A percentile compares a stretch with the other conserved stretches of the same genome.
Conservation (phyloP, 2,329 filamentous ascomycete genomes). For the Scytalidium sp. region DNA sequence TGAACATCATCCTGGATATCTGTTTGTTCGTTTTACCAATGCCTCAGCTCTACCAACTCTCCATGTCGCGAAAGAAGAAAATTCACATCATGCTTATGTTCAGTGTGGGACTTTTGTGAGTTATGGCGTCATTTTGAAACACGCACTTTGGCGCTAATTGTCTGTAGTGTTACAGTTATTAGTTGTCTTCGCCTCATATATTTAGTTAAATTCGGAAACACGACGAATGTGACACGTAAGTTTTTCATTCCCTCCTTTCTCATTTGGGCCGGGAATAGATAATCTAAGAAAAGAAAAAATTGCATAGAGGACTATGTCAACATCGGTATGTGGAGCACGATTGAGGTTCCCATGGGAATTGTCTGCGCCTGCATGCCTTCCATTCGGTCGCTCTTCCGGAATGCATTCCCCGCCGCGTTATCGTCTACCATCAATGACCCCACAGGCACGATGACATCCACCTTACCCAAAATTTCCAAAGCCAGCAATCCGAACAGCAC, state of each 20-base stretch:
- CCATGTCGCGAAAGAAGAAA: slow-evolving; percentile 44
- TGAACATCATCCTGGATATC: slow-evolving; percentile 50
- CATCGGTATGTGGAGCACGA: slow-evolving; percentile 16
- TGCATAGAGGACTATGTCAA: slow-evolving; percentile 13
- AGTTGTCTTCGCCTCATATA: slow-evolving; percentile 14
- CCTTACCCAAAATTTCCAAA: not conserved
- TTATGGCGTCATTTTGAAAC: not conserved
- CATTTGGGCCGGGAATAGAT: not conserved
- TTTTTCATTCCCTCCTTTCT: not conserved
- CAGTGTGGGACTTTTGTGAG: slow-evolving; percentile 39
- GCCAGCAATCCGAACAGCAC: not conserved
- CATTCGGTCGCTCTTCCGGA: slow-evolving; percentile 7
- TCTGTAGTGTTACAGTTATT: slow-evolving; percentile 13
- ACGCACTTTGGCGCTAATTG: not conserved
- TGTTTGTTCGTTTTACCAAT: slow-evolving; percentile 50
- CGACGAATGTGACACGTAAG: slow-evolving; percentile 16
- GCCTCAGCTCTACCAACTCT: slow-evolving; percentile 38
- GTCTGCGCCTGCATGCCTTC: slow-evolving; percentile 18
- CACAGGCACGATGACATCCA: not conserved
- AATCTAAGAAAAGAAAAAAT: too few relatives aligned
- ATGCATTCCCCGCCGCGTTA: slow-evolving; percentile 1
- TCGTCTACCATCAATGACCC: not conserved
- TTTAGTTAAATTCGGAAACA: slow-evolving; percentile 15
- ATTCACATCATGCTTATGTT: slow-evolving; percentile 47
- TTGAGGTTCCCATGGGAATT: slow-evolving; percentile 17